Conservation (phyloP, 768 basidiomycete species). For the Lactifluus volemus region DNA sequence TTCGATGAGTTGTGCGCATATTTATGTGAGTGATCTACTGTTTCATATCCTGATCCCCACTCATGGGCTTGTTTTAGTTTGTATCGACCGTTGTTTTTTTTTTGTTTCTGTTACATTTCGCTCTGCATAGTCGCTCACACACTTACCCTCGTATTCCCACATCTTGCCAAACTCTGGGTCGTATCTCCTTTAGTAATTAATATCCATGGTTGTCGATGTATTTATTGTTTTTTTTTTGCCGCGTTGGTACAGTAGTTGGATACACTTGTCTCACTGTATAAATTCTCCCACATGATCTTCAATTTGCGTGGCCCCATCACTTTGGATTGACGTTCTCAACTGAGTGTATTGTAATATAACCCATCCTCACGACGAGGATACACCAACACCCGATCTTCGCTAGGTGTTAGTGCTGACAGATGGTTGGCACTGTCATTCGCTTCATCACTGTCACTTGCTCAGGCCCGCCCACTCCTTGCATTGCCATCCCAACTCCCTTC, state of each 20-base stretch:
- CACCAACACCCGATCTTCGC: background rate
- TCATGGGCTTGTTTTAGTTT: background rate
- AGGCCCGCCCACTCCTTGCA: background rate
- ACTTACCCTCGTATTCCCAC: background rate
- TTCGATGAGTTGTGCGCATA: constrained; percentile 4
- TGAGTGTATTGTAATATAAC: background rate
- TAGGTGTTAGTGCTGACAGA: background rate
- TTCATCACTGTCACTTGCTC: background rate
- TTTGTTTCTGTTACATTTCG: background rate
- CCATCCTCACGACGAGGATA: background rate
- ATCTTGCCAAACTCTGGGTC: background rate
- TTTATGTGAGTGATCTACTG: constrained; percentile 5
- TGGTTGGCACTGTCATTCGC: background rate
- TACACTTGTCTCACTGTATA: background rate
- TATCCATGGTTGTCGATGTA: constrained; percentile 5
- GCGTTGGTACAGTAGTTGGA: background rate
- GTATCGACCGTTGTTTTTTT: background rate
- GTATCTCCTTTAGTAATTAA: constrained; percentile 2
- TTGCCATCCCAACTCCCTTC: background rate
- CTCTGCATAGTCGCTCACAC: background rate
- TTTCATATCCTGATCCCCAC: background rate
- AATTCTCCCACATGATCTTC: background rate
- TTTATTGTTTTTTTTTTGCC: background rate
- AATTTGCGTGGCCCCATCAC: background rate
- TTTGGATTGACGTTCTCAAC: background rate